Evolutionary conservation across 768 basidiomycete genomes (phyloP), one percentile per base, ranked within the genome.

Genomic region (Boletus rubroflammeus): DNA sequence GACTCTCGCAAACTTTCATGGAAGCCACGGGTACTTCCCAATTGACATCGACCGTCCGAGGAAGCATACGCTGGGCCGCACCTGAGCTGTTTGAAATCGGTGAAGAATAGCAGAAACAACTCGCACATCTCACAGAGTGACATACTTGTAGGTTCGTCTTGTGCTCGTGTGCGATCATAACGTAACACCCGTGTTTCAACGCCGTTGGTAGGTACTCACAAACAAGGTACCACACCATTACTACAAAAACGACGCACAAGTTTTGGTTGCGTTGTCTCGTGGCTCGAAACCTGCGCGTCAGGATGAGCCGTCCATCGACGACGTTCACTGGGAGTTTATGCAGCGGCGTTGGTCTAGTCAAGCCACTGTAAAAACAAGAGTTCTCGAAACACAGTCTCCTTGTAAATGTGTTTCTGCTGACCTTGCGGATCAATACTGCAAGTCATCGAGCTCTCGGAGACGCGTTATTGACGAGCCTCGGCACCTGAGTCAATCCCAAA

Each of bases 1-100:
- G 74, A 8, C 62, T 76, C 15, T 69, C 71, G 11, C 58, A 57
- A 14, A 60, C 74, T 25, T 54, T 67, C 31, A 62, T 55, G 28
- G 28, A 29, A 29, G 28, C 28, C 28, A 29, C 9, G 29, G 50
- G 53, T 9, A 60, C 55, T 15, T 58, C 60, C 6, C 71, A 68
- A 49, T 43, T 63, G 55, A 64, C 67, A 1, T 67, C 67, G 6
- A 62, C 66, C n/a, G 62, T 79, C 28, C 73, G 74, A 17, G 78
- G 80, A 8, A 76, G 23, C 23, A 68, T 79, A 32, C 72, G 78
- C 1, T 80, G 80, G 78, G 75, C 75, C 6, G 80, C 78, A 52
- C 68, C 77, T 0, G 64, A 73, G 15, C 52, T 81, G 0, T 79
- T 76, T 53, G 62, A 59, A 6, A 36, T 66, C 19, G 55, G 54